These are phyloP conservation scores for Zygosaccharomyces siamensis DNA, from an alignment of 805 yeast species.

Conservation along the genomic window DNA sequence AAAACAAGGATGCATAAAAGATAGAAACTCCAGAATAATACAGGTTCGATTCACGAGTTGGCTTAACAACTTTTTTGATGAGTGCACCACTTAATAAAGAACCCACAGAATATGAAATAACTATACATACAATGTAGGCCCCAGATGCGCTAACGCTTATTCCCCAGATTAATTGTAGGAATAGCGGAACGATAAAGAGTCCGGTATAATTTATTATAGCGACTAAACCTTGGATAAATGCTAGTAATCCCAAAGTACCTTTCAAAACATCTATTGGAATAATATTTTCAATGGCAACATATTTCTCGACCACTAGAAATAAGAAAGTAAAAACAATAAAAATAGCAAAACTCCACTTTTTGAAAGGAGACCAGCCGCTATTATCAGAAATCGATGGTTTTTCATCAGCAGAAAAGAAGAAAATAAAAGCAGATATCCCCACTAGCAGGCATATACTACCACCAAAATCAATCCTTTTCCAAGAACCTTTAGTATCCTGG, in stretches of 20 bases:
- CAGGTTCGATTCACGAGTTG: constrained; percentile 23
- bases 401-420: constrained; percentile 32
- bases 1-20: constrained; percentile 13
- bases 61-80: constrained; percentile 22
- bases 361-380: constrained; percentile 9
- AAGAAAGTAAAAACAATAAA: constrained; percentile 14
- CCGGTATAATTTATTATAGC: constrained; percentile 36
- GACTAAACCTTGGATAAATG: constrained; percentile 37
- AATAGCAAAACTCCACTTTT: constrained; percentile 8
- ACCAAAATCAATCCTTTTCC: constrained; percentile 38
- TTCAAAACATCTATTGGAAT: constrained; percentile 39
- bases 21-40: constrained; percentile 19
- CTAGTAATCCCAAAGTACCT: constrained; percentile 39
- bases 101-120: constrained; percentile 39
- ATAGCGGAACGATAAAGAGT: constrained; percentile 39
- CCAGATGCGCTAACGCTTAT: constrained; percentile 39
- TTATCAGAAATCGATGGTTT: constrained; percentile 2
- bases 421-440: constrained; percentile 35
- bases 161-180: constrained; percentile 42
- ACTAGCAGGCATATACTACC: constrained; percentile 38
- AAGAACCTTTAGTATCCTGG: constrained; percentile 30
- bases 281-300: constrained; percentile 37
- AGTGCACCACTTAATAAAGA: constrained; percentile 38
- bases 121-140: constrained; percentile 39
- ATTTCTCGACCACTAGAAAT: constrained; percentile 36